These are phyloP conservation scores for Penicillium cinerascens DNA, from an alignment of 495 filamentous ascomycete genomes.

Conservation along the genomic window DNA sequence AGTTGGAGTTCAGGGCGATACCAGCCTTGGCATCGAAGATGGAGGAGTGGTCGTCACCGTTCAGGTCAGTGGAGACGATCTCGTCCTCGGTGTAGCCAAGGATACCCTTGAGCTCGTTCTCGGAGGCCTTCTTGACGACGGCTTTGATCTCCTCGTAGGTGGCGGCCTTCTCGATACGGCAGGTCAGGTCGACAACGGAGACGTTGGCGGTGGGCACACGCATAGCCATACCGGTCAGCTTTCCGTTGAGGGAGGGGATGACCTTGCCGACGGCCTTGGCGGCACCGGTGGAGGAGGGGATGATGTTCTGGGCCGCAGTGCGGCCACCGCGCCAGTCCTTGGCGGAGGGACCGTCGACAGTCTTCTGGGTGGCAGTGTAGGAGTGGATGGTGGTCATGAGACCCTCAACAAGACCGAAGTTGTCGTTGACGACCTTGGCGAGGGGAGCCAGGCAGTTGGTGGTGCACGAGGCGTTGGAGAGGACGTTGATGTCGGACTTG, in stretches of 20 bases:
- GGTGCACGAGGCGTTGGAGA: conserved; percentile 99
- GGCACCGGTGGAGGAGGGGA: conserved; percentile 97
- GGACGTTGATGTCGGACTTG: conserved; percentile 81
- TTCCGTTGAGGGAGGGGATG: conserved; percentile 94
- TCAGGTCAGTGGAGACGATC: conserved; percentile 88
- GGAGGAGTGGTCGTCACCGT: conserved; percentile 86
- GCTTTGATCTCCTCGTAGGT: conserved; percentile 93
- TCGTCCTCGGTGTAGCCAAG: conserved; percentile 97
- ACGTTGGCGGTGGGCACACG: conserved; percentile 98
- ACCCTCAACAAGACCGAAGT: conserved; percentile 95
- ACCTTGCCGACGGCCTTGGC: conserved; percentile 99
- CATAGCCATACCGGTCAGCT: conserved; percentile 99
- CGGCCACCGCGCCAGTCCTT: conserved; percentile 99
- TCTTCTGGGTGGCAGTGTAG: conserved; percentile 99
- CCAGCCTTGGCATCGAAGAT: conserved; percentile 99
- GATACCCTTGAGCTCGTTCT: conserved; percentile 84
- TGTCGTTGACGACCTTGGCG: conserved; percentile 98
- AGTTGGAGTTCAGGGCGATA: conserved; percentile 96
- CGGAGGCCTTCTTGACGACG: conserved; percentile 81
- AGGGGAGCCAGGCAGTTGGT: conserved; percentile 99
- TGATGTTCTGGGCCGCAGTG: conserved; percentile 99
- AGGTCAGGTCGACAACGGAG: conserved; percentile 96
- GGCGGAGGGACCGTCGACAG: conserved; percentile 91
- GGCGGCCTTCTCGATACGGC: conserved; percentile 86
- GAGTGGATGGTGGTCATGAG: conserved; percentile 99